These are phyloP conservation scores for Ophiocytium majus DNA, from an alignment of 352 stramenopile species.

Conservation along the genomic window DNA sequence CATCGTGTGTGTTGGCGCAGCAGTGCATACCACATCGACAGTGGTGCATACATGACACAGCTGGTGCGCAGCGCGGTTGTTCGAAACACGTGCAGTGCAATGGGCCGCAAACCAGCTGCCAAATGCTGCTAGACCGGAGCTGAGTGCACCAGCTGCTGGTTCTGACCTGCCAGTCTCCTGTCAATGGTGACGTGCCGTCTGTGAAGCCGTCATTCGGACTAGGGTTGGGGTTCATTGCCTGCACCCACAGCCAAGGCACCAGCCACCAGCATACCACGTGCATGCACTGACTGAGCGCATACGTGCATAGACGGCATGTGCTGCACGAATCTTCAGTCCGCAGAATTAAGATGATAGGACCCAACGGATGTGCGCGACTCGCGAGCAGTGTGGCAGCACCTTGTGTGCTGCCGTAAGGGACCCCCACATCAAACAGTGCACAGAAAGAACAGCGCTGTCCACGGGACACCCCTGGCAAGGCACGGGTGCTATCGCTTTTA, in stretches of 20 bases:
- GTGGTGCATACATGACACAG: too few relatives aligned
- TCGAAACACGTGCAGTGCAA: not conserved
- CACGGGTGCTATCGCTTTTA: too few relatives aligned
- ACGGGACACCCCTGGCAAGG: too few relatives aligned
- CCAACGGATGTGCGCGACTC: too few relatives aligned
- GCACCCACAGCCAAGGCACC: not conserved
- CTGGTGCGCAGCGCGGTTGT: not conserved
- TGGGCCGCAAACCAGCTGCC: not conserved
- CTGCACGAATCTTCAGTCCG: too few relatives aligned
- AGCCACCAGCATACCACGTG: not conserved
- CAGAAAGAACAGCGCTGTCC: too few relatives aligned
- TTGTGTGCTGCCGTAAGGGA: not conserved
- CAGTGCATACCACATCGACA: not conserved
- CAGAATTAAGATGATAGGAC: too few relatives aligned
- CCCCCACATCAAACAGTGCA: too few relatives aligned
- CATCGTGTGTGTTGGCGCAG: not conserved
- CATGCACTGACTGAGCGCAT: not conserved
- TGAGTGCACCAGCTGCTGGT: too few relatives aligned
- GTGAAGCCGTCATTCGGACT: conserved; percentile 47
- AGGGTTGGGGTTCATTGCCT: conserved; percentile 51
- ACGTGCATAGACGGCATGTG: not conserved
- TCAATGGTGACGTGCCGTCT: conserved; percentile 35
- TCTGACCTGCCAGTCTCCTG: conserved; percentile 41
- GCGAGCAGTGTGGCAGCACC: not conserved
- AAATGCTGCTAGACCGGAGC: not conserved